These are phyloP conservation scores for Hymenoscyphus salicellus DNA, from an alignment of 2,329 filamentous ascomycete genomes.

Conservation along the genomic window DNA sequence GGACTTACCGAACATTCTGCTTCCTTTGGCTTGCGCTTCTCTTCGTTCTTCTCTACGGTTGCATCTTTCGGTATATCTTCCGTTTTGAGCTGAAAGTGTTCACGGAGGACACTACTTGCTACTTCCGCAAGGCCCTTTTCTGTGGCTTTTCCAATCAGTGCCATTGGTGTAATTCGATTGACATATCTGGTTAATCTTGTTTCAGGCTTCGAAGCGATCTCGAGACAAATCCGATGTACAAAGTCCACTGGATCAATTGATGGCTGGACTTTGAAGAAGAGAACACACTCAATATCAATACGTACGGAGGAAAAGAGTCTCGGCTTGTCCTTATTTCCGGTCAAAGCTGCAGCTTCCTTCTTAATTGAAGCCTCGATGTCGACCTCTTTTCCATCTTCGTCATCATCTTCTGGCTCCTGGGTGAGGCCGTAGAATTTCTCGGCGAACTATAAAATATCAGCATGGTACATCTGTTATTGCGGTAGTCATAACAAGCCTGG, in stretches of 20 bases:
- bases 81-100: conserved; percentile 51
- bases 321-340: conserved; percentile 40
- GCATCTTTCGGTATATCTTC: conserved; percentile 22
- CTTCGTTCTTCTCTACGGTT: conserved; percentile 13
- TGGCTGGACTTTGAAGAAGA: conserved; percentile 57
- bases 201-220: conserved; percentile 45
- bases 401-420: conserved; percentile 37
- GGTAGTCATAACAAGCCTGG: conserved; percentile 49
- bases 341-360: conserved; percentile 67
- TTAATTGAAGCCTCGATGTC: conserved; percentile 71
- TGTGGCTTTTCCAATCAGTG: conserved; percentile 60
- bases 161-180: conserved; percentile 58
- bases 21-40: conserved; percentile 13
- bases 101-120: conserved; percentile 58
- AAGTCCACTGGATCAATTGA: conserved; percentile 57
- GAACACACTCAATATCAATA: conserved; percentile 58
- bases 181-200: conserved; percentile 54
- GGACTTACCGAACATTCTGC: conserved; percentile 29
- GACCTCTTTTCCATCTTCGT: conserved; percentile 42
- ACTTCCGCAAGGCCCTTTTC: conserved; percentile 66
- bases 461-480: background rate
- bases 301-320: conserved; percentile 52
- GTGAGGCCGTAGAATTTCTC: conserved; percentile 54
- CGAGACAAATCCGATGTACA: conserved; percentile 53
- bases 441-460: conserved; percentile 53